Evolutionary conservation across 768 basidiomycete species (phyloP).

Genomic region (Xerocomus brunneocitrinus): DNA sequence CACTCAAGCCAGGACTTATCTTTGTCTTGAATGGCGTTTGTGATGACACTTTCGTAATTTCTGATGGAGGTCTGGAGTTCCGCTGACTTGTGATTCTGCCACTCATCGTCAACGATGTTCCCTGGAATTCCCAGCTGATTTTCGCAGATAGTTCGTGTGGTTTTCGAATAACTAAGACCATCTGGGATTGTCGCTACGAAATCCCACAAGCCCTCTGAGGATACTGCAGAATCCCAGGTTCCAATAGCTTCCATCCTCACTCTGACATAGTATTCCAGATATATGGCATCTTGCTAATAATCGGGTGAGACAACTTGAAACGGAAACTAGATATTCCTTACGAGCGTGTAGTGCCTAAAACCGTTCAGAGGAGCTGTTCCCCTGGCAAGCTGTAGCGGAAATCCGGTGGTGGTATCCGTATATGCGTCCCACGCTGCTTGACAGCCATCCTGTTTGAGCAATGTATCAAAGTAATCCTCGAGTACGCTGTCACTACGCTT

Average conservation of each 20-base stretch:
- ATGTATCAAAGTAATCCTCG: not conserved
- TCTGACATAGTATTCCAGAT: not conserved
- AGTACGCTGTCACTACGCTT: not conserved
- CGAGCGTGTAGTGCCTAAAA: not conserved
- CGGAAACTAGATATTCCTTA: not conserved
- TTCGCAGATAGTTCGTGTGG: not conserved
- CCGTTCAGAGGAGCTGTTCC: not conserved
- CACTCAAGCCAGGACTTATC: not conserved
- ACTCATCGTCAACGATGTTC: not conserved
- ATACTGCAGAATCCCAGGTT: not conserved
- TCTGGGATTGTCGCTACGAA: not conserved
- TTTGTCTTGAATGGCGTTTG: not conserved
- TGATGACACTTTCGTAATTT: not conserved
- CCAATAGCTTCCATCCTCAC: not conserved
- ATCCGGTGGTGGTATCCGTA: not conserved
- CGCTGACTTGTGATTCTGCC: not conserved
- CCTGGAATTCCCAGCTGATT: not conserved
- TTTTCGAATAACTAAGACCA: not conserved
- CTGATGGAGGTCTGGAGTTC: not conserved
- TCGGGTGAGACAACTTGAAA: not conserved
- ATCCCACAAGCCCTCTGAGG: not conserved
- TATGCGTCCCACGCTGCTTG: not conserved
- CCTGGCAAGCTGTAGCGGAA: not conserved
- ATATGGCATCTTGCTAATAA: not conserved
- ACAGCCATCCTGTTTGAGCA: not conserved